Conservation (phyloP, 306 rosid species). For the Prinsepia uniflora region DNA sequence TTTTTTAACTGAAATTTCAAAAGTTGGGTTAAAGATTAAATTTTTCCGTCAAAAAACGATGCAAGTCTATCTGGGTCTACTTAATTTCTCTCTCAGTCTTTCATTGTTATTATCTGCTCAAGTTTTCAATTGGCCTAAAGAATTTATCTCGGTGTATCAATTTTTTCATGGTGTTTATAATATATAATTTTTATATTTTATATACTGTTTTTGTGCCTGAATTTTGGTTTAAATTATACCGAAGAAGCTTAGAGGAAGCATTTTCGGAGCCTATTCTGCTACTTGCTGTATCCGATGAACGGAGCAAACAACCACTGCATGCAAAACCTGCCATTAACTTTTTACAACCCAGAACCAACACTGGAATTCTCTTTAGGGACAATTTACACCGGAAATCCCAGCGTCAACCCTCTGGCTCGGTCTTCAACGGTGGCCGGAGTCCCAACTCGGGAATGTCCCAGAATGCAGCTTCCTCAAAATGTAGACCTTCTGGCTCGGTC, state of each 20-base stretch:
- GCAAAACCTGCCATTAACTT: neutral
- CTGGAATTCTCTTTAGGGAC: constrained; percentile 43
- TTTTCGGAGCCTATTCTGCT: neutral
- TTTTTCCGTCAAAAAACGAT: neutral
- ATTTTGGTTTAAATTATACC: neutral
- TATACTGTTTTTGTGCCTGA: neutral
- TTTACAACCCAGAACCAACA: constrained; percentile 29
- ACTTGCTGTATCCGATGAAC: neutral
- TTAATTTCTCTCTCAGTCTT: neutral
- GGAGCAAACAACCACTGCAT: neutral
- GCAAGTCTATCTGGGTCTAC: constrained; percentile 1
- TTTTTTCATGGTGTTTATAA: neutral
- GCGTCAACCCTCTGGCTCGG: constrained; percentile 15
- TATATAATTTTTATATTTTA: neutral
- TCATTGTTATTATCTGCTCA: neutral
- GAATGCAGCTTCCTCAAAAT: neutral
- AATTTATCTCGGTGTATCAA: constrained; percentile 1
- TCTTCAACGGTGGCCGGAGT: constrained; percentile 28
- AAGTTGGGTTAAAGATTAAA: neutral
- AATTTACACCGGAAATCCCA: constrained; percentile 8
- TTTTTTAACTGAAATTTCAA: neutral
- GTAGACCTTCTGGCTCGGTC: constrained; percentile 22
- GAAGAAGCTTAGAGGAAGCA: neutral
- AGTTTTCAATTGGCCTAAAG: neutral
- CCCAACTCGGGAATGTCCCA: neutral